Conservation (phyloP, 345 rosid species). For the Populus ilicifolia region DNA sequence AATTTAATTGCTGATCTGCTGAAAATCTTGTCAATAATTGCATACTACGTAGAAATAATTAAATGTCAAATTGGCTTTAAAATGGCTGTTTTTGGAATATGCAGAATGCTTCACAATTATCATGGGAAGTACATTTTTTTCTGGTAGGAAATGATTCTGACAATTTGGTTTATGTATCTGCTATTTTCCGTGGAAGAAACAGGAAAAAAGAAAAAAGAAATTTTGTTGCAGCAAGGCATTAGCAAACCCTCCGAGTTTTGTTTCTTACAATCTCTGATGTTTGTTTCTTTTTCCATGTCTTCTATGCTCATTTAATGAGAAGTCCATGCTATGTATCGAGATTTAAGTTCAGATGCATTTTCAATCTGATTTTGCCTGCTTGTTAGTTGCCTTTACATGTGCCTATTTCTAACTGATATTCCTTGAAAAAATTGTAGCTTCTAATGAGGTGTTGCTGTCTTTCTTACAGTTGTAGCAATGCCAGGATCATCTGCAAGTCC, state of each 20-base stretch:
- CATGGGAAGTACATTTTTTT: background rate
- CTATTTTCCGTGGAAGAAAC: background rate
- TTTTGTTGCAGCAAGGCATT: background rate
- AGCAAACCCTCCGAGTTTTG: background rate
- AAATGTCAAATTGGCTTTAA: background rate
- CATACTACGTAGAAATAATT: background rate
- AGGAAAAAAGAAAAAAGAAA: background rate
- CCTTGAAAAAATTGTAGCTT: background rate
- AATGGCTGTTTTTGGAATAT: background rate
- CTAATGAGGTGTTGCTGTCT: background rate
- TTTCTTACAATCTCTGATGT: background rate
- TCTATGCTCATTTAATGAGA: background rate
- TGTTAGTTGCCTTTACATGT: background rate
- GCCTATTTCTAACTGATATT: background rate
- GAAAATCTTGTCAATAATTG: background rate
- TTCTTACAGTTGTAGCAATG: constrained; percentile 20
- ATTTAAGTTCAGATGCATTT: background rate
- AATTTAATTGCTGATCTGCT: background rate
- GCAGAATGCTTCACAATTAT: background rate
- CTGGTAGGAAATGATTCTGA: background rate
- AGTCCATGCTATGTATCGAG: background rate
- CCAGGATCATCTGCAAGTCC: constrained; percentile 39
- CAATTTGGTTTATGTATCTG: background rate
- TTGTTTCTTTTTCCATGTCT: background rate
- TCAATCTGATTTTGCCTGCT: background rate